Conservation (phyloP, 164 flowering plant genomes). For the Vitis cinerea region DNA sequence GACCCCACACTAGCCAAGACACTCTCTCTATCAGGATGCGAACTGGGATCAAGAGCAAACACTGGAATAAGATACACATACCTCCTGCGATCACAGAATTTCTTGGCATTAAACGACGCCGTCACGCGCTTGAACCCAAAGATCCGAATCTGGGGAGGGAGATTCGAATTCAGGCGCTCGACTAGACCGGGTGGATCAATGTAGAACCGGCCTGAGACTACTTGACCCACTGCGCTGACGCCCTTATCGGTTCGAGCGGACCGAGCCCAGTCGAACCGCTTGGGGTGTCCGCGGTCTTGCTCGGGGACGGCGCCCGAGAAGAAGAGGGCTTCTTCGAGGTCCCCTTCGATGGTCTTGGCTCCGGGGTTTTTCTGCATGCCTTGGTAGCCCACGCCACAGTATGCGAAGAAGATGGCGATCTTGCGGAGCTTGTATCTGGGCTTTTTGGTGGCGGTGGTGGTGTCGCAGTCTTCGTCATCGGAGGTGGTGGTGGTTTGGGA, state of each 20-base stretch:
- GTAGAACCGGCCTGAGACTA: constrained; percentile 86
- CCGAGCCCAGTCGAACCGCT: constrained; percentile 81
- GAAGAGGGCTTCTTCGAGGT: constrained; percentile 89
- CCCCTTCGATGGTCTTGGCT: constrained; percentile 95
- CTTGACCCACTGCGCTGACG: constrained; percentile 95
- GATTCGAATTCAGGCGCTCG: constrained; percentile 61
- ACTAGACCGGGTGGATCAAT: constrained; percentile 85
- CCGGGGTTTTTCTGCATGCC: constrained; percentile 99
- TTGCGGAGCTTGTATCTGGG: constrained; percentile 83
- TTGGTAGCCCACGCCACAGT: constrained; percentile 92
- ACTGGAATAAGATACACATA: constrained; percentile 94
- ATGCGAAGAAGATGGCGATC: constrained; percentile 87
- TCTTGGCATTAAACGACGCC: constrained; percentile 76
- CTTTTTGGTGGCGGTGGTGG: constrained; percentile 19
- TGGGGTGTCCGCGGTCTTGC: constrained; percentile 55
- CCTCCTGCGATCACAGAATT: constrained; percentile 91
- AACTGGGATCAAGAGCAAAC: constrained; percentile 74
- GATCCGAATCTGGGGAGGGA: constrained; percentile 65
- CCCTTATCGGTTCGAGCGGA: constrained; percentile 98
- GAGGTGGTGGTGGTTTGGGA: constrained; percentile 55
- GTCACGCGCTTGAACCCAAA: constrained; percentile 85
- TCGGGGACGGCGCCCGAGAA: constrained; percentile 79
- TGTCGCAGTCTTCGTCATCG: constrained; percentile 25
- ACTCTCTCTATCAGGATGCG: constrained; percentile 84
- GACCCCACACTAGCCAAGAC: constrained; percentile 83